Evolutionary conservation across 2,329 filamentous ascomycete species (phyloP), one percentile per base, ranked within the genome.

Genomic region (Hirsutella thompsonii): DNA sequence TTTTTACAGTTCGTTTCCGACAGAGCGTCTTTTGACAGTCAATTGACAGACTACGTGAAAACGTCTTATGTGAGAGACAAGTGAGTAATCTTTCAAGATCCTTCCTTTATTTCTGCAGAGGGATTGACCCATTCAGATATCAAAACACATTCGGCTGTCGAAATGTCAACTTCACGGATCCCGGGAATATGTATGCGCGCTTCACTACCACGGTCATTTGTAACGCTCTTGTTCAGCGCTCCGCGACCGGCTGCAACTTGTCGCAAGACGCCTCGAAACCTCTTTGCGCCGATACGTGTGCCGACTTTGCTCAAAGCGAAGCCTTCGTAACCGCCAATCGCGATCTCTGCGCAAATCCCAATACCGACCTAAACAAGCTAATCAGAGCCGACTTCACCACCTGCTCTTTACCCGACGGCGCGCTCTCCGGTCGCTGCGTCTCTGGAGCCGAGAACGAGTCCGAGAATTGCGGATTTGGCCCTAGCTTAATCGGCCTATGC

Each of bases 151-250:
- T 98, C 48, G 90, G 90, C 42, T 98, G 92, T 59, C 70, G 74
- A 37, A 74, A 75, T 46, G 69, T 95, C 52, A 77, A 92, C 54
- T 72, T 89, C 42, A 77, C 76, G 42, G 84, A 94, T 57, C 81
- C 87, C 4, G 81, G 77, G 50, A 74, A 83, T 53, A 76, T 89
- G 54, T 98, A 98, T 63, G 90, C 92, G 38, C 82, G 92, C 52
- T 98, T 90, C 63, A 94, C 90, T 5, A 92, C 79, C 37, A 92
- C 84, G 46, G 81, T 93, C 47, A 74, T 98, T 48, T 98, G 92
- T 72, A 96, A 93, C 68, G 75, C 85, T 49, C 83, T 98, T 55
- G 76, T 98, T 39, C 92, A 98, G 62, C 89, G 87, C 56, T 96
- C 92, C 5, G 78, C 82, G 52, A 57, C 64, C 10, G 56, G 72